Evolutionary conservation across 108 stramenopile genomes (phyloP).

Genomic region (Nitzschia inconspicua): DNA sequence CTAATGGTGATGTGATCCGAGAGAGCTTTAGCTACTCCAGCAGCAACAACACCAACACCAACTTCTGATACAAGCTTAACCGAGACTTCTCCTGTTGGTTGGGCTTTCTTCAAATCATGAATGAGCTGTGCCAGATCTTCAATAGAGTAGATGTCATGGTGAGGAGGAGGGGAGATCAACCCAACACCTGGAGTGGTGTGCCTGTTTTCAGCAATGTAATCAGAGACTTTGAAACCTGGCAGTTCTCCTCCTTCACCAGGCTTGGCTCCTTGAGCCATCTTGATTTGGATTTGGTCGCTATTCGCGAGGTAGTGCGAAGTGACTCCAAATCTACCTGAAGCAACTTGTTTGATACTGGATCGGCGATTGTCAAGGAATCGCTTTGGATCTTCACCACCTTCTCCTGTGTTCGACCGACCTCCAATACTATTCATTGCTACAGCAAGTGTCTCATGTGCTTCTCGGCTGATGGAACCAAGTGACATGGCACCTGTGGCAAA

Average conservation of each 20-base stretch:
- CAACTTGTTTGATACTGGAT: slow-evolving; percentile 92
- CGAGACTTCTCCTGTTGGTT: slow-evolving; percentile 90
- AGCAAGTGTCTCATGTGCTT: slow-evolving; percentile 93
- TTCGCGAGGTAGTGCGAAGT: slow-evolving; percentile 94
- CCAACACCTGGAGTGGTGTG: slow-evolving; percentile 94
- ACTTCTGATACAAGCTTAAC: slow-evolving; percentile 99
- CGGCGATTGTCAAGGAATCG: slow-evolving; percentile 89
- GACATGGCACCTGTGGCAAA: slow-evolving; percentile 96
- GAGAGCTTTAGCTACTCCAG: slow-evolving; percentile 95
- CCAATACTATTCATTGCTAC: slow-evolving; percentile 91
- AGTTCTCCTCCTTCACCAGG: slow-evolving; percentile 97
- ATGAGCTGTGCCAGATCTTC: slow-evolving; percentile 97
- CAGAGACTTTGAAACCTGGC: slow-evolving; percentile 92
- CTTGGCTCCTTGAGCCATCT: slow-evolving; percentile 98
- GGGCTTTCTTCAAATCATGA: slow-evolving; percentile 94
- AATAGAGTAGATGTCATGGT: slow-evolving; percentile 97
- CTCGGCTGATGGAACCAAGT: slow-evolving; percentile 91
- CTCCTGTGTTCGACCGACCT: slow-evolving; percentile 92
- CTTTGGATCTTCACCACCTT: slow-evolving; percentile 92
- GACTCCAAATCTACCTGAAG: slow-evolving; percentile 94
- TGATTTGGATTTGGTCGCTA: slow-evolving; percentile 96
- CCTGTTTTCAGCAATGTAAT: slow-evolving; percentile 90
- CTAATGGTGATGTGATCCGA: slow-evolving; percentile 92
- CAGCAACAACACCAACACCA: slow-evolving; percentile 96
- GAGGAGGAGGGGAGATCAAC: slow-evolving; percentile 94